Evolutionary conservation across 1,139 yeast species (phyloP).

Genomic region (Yamadazyma atlantica): DNA sequence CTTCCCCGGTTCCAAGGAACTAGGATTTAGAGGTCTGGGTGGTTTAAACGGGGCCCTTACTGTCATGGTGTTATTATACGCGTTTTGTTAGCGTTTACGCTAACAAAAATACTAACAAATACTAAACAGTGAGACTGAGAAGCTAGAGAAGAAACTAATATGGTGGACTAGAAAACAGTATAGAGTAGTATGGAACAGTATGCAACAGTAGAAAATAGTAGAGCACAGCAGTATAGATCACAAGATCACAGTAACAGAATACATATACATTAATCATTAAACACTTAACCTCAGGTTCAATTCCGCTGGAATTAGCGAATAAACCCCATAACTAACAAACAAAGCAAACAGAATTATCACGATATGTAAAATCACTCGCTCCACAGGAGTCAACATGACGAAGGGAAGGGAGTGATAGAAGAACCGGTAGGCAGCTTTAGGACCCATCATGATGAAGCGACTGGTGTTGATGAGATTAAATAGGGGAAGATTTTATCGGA

Average conservation of each 20-base stretch:
- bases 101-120: too few relatives aligned
- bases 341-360: conserved; percentile 25
- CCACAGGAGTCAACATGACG: conserved; percentile 38
- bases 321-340: conserved; percentile 39
- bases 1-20: not conserved
- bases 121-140: too few relatives aligned
- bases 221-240: too few relatives aligned
- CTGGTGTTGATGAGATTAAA: not conserved
- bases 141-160: too few relatives aligned
- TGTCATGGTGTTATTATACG: not conserved
- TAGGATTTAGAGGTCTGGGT: conserved; percentile 10
- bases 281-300: not conserved
- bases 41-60: conserved; percentile 18
- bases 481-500: too few relatives aligned
- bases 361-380: conserved; percentile 29
- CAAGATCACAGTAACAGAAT: too few relatives aligned
- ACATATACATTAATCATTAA: not conserved
- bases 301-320: conserved; percentile 29
- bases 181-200: too few relatives aligned
- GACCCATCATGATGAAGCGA: conserved; percentile 10
- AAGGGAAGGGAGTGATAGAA: conserved; percentile 41
- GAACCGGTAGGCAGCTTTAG: conserved; percentile 20
- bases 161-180: too few relatives aligned
- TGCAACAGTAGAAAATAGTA: too few relatives aligned
- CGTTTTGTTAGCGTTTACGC: too few relatives aligned